Conservation (phyloP, 2,329 filamentous ascomycete species). For the Cladosporium colombiae region DNA sequence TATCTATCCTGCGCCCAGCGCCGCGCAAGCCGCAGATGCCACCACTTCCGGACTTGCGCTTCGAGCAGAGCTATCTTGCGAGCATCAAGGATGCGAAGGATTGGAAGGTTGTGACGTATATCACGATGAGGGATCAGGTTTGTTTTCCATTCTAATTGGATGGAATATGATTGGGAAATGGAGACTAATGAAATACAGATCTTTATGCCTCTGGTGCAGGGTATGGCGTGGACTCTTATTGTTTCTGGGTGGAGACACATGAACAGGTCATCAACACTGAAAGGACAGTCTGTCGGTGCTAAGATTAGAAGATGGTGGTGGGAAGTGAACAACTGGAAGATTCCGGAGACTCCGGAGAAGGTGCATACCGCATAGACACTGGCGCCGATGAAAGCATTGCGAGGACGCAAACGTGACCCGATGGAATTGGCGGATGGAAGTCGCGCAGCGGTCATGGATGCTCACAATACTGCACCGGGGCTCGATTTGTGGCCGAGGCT, state of each 20-base stretch:
- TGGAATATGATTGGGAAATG: background rate
- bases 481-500: background rate
- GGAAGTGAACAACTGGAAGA: slow-evolving; percentile 84
- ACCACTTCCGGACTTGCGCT: slow-evolving; percentile 76
- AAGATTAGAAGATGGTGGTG: slow-evolving; percentile 91
- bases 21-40: slow-evolving; percentile 65
- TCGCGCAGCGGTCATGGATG: no score
- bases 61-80: slow-evolving; percentile 96
- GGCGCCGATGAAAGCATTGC: background rate
- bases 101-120: slow-evolving; percentile 77
- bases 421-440: no score
- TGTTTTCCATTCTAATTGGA: slow-evolving; percentile 22
- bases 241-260: slow-evolving; percentile 87
- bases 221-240: slow-evolving; percentile 81
- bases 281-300: slow-evolving; percentile 75
- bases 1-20: slow-evolving; percentile 61
- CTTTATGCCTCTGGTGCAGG: slow-evolving; percentile 83
- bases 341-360: slow-evolving; percentile 49
- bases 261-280: slow-evolving; percentile 77
- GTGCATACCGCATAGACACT: background rate
- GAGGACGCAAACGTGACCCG: background rate
- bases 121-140: slow-evolving; percentile 89
- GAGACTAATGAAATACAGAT: slow-evolving; percentile 54
- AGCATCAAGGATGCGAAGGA: slow-evolving; percentile 79
- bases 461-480: background rate